Evolutionary conservation across 2,329 filamentous ascomycete genomes (phyloP).

Genomic region (Thielaviopsis punctulata): DNA sequence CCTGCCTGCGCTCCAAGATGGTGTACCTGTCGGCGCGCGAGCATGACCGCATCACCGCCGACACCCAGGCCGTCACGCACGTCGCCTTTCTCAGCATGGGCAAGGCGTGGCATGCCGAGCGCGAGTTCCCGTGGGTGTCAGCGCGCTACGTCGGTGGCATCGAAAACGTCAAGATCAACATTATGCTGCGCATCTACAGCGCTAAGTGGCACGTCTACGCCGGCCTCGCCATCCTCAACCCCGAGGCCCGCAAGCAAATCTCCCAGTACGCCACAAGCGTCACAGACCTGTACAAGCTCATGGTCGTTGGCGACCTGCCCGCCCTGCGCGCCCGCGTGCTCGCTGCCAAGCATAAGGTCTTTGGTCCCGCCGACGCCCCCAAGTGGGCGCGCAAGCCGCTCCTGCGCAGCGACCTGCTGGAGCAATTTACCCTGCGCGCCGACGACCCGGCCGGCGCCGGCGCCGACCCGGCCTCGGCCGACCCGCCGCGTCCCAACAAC

Average conservation of each 20-base stretch:
- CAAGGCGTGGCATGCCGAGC: slow-evolving; percentile 88
- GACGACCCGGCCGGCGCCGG: slow-evolving; percentile 22
- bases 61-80: slow-evolving; percentile 95
- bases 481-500: slow-evolving; percentile 60
- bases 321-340: slow-evolving; percentile 60
- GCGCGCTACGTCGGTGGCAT: slow-evolving; percentile 93
- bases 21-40: slow-evolving; percentile 74
- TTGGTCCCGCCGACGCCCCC: slow-evolving; percentile 49
- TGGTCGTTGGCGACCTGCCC: slow-evolving; percentile 68
- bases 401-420: slow-evolving; percentile 67
- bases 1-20: slow-evolving; percentile 68
- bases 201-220: slow-evolving; percentile 99
- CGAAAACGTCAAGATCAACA: slow-evolving; percentile 98
- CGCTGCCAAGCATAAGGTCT: slow-evolving; percentile 48
- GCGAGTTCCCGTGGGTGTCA: slow-evolving; percentile 93
- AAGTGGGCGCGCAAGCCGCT: slow-evolving; percentile 48
- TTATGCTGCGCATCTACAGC: slow-evolving; percentile 89
- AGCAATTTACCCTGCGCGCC: slow-evolving; percentile 71
- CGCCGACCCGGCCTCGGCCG: slow-evolving; percentile 29
- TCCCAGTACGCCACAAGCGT: slow-evolving; percentile 84
- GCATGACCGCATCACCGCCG: slow-evolving; percentile 93
- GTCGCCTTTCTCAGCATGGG: slow-evolving; percentile 96
- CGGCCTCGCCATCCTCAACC: slow-evolving; percentile 90
- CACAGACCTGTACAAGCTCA: slow-evolving; percentile 89
- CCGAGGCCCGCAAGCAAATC: slow-evolving; percentile 80